Percentiles rank a stretch among this genome's conserved stretches.
phyloP scores from a whole-genome alignment of 257 asterid species.

The Jasminum sambac region DNA sequence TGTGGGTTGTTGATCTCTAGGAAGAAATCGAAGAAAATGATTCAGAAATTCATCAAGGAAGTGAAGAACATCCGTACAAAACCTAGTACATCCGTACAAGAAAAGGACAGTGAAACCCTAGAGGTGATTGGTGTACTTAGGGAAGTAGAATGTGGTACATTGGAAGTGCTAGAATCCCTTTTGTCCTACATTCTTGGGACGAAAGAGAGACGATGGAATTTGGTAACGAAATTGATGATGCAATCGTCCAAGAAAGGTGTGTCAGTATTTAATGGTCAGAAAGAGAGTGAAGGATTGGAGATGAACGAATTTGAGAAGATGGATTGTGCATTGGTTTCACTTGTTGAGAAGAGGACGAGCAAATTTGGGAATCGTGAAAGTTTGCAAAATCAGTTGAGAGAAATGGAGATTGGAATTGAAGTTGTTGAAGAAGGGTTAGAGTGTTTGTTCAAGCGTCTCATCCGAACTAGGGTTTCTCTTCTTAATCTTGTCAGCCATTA shows the following conservation, averaged over 20 bases:
- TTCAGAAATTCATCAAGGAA: slow-evolving; percentile 15
- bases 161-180: slow-evolving; percentile 21
- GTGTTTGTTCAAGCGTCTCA: slow-evolving; percentile 35
- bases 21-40: slow-evolving; percentile 26
- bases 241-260: slow-evolving; percentile 20
- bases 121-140: slow-evolving; percentile 11
- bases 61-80: slow-evolving; percentile 9
- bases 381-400: slow-evolving; percentile 26
- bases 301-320: slow-evolving; percentile 35
- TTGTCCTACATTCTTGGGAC: slow-evolving; percentile 26
- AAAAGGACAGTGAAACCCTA: slow-evolving; percentile 19
- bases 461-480: slow-evolving; percentile 39
- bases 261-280: not conserved
- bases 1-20: slow-evolving; percentile 7
- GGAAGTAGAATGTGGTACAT: slow-evolving; percentile 25
- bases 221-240: slow-evolving; percentile 7
- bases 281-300: slow-evolving; percentile 6
- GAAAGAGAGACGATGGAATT: slow-evolving; percentile 18
- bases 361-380: slow-evolving; percentile 4
- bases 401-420: slow-evolving; percentile 37
- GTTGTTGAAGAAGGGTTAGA: slow-evolving; percentile 37
- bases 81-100: not conserved
- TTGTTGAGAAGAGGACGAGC: not conserved
- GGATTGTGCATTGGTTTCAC: slow-evolving; percentile 26
- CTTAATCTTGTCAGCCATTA: slow-evolving; percentile 42